Conservation (phyloP, 352 stramenopile genomes). For the Thalassiosira exigua region DNA sequence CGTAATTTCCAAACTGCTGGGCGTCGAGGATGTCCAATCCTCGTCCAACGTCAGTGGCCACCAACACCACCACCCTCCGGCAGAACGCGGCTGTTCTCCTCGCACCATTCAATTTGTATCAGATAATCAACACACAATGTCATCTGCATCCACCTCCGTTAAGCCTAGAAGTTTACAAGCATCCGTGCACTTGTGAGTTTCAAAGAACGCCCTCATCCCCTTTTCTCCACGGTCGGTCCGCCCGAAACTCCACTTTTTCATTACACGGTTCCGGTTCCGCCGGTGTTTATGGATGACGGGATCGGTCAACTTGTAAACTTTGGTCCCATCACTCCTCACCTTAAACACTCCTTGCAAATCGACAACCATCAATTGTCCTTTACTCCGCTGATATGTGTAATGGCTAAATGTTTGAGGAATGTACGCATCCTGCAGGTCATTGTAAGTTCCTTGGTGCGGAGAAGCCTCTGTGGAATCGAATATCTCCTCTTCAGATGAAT, state of each 20-base stretch:
- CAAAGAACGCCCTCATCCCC: conserved; percentile 63
- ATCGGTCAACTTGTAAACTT: conserved; percentile 54
- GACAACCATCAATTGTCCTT: conserved; percentile 54
- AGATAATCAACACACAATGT: too few relatives aligned
- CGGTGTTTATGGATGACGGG: conserved; percentile 47
- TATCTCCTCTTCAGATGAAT: conserved; percentile 24
- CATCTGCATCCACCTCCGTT: conserved; percentile 5
- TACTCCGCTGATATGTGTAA: conserved; percentile 60
- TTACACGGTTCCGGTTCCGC: conserved; percentile 18
- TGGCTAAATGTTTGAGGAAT: conserved; percentile 66
- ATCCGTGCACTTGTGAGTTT: conserved; percentile 56
- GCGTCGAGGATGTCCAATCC: conserved; percentile 99
- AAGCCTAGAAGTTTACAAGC: conserved; percentile 56
- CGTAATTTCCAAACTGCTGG: conserved; percentile 98
- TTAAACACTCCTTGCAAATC: conserved; percentile 61
- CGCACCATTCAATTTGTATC: too few relatives aligned
- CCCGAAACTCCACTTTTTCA: conserved; percentile 32
- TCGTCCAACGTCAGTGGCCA: conserved; percentile 94
- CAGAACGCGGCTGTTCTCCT: conserved; percentile 81
- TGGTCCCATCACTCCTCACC: conserved; percentile 33
- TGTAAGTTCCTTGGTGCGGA: conserved; percentile 33
- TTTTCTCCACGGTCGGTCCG: conserved; percentile 48
- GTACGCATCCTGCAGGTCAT: conserved; percentile 28
- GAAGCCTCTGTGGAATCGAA: conserved; percentile 31
- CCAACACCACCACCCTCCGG: conserved; percentile 80